These are phyloP conservation scores for Xylaria digitata DNA, from an alignment of 2,329 filamentous ascomycete genomes.

Conservation along the genomic window DNA sequence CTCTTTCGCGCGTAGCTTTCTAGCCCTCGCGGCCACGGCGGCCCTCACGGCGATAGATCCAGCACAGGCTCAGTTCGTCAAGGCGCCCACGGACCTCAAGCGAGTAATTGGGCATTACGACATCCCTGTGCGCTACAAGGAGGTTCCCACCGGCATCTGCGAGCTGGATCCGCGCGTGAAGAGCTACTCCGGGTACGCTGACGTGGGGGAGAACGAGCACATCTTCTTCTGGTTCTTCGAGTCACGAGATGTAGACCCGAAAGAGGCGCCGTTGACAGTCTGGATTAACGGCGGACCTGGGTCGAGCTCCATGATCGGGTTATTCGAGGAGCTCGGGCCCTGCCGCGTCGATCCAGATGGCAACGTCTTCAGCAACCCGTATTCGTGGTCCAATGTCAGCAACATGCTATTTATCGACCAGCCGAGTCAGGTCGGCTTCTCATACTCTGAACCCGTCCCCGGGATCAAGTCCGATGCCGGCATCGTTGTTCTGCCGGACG, in stretches of 20 bases:
- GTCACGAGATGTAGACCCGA: constrained; percentile 57
- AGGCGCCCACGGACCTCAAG: constrained; percentile 46
- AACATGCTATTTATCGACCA: constrained; percentile 72
- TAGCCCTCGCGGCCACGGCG: constrained; percentile 38
- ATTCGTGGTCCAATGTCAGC: constrained; percentile 68
- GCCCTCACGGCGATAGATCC: constrained; percentile 30
- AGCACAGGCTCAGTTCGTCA: constrained; percentile 47
- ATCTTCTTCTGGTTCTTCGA: constrained; percentile 65
- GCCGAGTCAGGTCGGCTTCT: constrained; percentile 68
- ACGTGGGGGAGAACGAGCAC: constrained; percentile 55
- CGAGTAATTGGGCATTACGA: constrained; percentile 48
- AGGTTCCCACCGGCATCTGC: constrained; percentile 59
- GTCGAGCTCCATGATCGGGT: constrained; percentile 63
- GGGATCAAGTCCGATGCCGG: constrained; percentile 45
- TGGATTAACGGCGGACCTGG: constrained; percentile 68
- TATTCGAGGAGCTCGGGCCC: constrained; percentile 61
- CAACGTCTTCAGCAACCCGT: constrained; percentile 63
- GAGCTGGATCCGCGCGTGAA: constrained; percentile 57
- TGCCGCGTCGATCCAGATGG: constrained; percentile 57
- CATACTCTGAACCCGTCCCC: constrained; percentile 56
- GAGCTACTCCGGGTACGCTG: constrained; percentile 57
- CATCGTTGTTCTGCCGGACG: constrained; percentile 58
- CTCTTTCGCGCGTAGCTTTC: constrained; percentile 35
- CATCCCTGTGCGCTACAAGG: constrained; percentile 59
- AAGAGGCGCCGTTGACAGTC: constrained; percentile 59